Evolutionary conservation across 2,329 filamentous ascomycete genomes (phyloP).

Genomic region (Fusarium oligoseptatum): DNA sequence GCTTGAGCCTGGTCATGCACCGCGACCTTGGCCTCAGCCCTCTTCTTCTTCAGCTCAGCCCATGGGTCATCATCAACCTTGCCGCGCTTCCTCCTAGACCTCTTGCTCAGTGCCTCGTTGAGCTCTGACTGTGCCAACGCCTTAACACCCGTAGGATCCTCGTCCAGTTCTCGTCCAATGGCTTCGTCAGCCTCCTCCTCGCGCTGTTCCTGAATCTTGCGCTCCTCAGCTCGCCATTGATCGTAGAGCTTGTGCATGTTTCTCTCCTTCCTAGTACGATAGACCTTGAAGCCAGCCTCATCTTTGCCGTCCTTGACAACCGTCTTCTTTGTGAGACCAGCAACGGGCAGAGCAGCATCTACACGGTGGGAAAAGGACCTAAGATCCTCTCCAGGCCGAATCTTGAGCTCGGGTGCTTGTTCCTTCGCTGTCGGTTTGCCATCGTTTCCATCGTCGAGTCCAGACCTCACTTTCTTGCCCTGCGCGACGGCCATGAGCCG

Average conservation of each 20-base stretch:
- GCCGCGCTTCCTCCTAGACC: constrained; percentile 59
- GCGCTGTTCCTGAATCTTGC: constrained; percentile 71
- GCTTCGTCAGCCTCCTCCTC: constrained; percentile 76
- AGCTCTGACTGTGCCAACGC: constrained; percentile 60
- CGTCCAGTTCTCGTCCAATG: constrained; percentile 72
- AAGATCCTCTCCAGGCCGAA: constrained; percentile 85
- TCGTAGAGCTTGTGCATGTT: constrained; percentile 85
- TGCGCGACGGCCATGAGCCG: constrained; percentile 83
- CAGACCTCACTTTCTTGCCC: constrained; percentile 70
- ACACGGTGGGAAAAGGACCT: constrained; percentile 87
- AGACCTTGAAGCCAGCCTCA: constrained; percentile 74
- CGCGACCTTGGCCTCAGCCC: constrained; percentile 66
- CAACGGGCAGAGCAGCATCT: constrained; percentile 84
- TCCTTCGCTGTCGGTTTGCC: constrained; percentile 42
- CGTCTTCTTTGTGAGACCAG: constrained; percentile 75
- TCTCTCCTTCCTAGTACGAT: constrained; percentile 85
- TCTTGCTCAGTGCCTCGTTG: constrained; percentile 49
- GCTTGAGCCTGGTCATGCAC: constrained; percentile 76
- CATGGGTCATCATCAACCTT: constrained; percentile 80
- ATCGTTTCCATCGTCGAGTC: constrained; percentile 77
- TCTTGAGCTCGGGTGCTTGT: constrained; percentile 66
- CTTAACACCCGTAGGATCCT: constrained; percentile 65
- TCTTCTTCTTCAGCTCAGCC: constrained; percentile 77
- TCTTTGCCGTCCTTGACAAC: constrained; percentile 70
- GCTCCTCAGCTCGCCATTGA: constrained; percentile 79